phyloP scores from a whole-genome alignment of 2,329 filamentous ascomycete genomes.

The Dactylonectria estremocensis region DNA sequence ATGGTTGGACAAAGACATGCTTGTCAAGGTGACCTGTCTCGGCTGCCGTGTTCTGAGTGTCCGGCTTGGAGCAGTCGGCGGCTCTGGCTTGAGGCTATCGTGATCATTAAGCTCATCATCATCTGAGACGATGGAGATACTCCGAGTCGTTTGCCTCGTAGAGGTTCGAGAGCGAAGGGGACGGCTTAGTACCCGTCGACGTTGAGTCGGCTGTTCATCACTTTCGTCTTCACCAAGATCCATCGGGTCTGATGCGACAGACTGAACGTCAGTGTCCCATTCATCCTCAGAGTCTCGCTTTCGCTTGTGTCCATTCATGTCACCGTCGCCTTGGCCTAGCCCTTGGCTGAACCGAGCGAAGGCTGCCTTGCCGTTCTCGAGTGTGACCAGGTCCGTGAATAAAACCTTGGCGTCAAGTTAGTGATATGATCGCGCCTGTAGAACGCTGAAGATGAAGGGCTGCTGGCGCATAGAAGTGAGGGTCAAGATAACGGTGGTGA shows the following conservation, averaged over 20 bases:
- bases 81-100: slow-evolving; percentile 26
- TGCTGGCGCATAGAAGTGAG: slow-evolving; percentile 1
- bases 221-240: slow-evolving; percentile 49
- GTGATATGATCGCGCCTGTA: slow-evolving; percentile 17
- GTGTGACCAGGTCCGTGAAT: slow-evolving; percentile 48
- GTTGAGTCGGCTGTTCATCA: slow-evolving; percentile 28
- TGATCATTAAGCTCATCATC: slow-evolving; percentile 41
- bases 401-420: slow-evolving; percentile 50
- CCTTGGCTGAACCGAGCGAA: slow-evolving; percentile 45
- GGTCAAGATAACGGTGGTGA: slow-evolving; percentile 1
- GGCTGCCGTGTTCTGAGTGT: slow-evolving; percentile 47
- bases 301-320: slow-evolving; percentile 50
- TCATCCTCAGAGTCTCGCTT: slow-evolving; percentile 49
- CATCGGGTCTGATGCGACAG: slow-evolving; percentile 46
- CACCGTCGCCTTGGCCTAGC: slow-evolving; percentile 25
- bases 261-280: slow-evolving; percentile 48
- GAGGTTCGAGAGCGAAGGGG: slow-evolving; percentile 48
- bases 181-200: slow-evolving; percentile 29
- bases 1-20: slow-evolving; percentile 44
- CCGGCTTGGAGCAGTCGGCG: slow-evolving; percentile 31
- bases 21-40: slow-evolving; percentile 45
- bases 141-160: slow-evolving; percentile 30
- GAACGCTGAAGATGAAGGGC: background rate
- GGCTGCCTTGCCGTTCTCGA: slow-evolving; percentile 53
- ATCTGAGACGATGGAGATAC: slow-evolving; percentile 31